Conservation (phyloP, 2,329 filamentous ascomycete genomes). For the Fusarium haematococcum region DNA sequence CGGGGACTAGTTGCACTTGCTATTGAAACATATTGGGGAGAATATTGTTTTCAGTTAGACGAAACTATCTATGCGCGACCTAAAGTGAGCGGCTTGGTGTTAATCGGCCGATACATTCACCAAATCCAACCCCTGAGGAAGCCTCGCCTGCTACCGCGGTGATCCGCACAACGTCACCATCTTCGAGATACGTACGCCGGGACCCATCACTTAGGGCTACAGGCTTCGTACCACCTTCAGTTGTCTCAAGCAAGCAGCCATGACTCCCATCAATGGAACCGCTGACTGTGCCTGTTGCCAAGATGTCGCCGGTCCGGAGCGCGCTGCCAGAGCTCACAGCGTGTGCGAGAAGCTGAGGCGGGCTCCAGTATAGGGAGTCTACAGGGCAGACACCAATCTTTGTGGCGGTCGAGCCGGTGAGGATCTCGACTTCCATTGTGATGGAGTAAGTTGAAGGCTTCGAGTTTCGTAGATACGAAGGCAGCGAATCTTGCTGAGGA, state of each 20-base stretch:
- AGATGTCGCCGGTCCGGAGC: conserved; percentile 49
- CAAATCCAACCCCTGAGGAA: conserved; percentile 57
- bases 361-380: conserved; percentile 20
- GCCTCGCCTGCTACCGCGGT: conserved; percentile 53
- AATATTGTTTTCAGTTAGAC: too few relatives aligned
- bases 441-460: conserved; percentile 52
- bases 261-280: conserved; percentile 48
- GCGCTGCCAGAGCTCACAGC: conserved; percentile 26
- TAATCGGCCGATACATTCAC: conserved; percentile 48
- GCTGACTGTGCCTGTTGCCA: conserved; percentile 57
- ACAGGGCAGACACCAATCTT: conserved; percentile 7
- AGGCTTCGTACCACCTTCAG: conserved; percentile 50
- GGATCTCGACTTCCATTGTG: conserved; percentile 45
- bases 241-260: conserved; percentile 57
- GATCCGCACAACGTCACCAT: conserved; percentile 54
- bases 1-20: too few relatives aligned
- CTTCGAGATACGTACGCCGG: conserved; percentile 51
- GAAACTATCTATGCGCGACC: too few relatives aligned
- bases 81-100: not conserved
- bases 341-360: conserved; percentile 26
- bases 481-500: not conserved
- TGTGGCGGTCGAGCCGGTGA: conserved; percentile 23
- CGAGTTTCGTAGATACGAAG: conserved; percentile 49
- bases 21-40: too few relatives aligned
- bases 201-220: conserved; percentile 46